phyloP scores from a whole-genome alignment of 1,284 basidiomycete species.

The Naganishia albida region DNA sequence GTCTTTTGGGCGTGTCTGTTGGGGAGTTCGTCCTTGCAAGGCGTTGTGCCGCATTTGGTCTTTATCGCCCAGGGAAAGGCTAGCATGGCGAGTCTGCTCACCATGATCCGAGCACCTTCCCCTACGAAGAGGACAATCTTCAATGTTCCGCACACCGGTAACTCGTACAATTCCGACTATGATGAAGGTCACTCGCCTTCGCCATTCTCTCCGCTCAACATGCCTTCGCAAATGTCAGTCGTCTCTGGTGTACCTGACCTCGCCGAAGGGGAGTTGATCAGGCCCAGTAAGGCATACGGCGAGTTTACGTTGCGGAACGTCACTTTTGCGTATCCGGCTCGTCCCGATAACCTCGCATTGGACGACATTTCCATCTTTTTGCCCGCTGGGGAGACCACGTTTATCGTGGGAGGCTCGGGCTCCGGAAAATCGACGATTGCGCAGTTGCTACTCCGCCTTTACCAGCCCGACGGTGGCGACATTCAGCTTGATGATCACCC shows the following conservation, averaged over 20 bases:
- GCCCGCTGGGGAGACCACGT: slow-evolving; percentile 82
- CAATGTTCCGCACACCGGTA: neutral
- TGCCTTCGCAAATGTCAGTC: neutral
- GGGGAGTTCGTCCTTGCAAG: slow-evolving; percentile 80
- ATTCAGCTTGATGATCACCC: slow-evolving; percentile 83
- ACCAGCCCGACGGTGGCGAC: slow-evolving; percentile 63
- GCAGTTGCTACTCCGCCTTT: slow-evolving; percentile 76
- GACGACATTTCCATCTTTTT: slow-evolving; percentile 62
- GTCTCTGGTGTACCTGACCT: neutral
- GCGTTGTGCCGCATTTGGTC: slow-evolving; percentile 77
- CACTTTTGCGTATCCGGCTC: slow-evolving; percentile 83
- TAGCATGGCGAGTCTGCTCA: slow-evolving; percentile 71
- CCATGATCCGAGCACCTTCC: slow-evolving; percentile 56
- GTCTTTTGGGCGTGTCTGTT: slow-evolving; percentile 97
- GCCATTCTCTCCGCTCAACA: slow-evolving; percentile 15
- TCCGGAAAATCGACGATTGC: slow-evolving; percentile 92
- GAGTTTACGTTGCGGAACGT: slow-evolving; percentile 76
- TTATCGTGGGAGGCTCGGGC: slow-evolving; percentile 87
- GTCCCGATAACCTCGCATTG: slow-evolving; percentile 57
- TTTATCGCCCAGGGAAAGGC: slow-evolving; percentile 81
- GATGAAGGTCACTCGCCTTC: slow-evolving; percentile 23
- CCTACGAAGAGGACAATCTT: neutral
- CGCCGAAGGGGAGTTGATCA: slow-evolving; percentile 35
- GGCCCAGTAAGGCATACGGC: slow-evolving; percentile 63
- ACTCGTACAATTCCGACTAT: neutral